Evolutionary conservation across 768 basidiomycete species (phyloP), one percentile per base, ranked within the genome.

Genomic region (Suillus variegatus): DNA sequence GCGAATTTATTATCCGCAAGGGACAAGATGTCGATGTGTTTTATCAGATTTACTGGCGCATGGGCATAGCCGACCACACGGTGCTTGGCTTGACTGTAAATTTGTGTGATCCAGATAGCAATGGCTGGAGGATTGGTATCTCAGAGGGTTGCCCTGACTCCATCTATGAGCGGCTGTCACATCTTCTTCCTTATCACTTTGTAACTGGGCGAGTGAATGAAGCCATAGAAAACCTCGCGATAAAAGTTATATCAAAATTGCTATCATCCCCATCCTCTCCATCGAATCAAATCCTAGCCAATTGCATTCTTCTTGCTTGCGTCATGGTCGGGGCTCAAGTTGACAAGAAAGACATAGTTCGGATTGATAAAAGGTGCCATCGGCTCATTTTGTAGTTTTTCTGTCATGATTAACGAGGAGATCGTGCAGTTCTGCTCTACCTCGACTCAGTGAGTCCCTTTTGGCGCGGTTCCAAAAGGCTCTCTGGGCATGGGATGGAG

Each of bases 11-110:
- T 6, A 0, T 16, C 18, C 28, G 14, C 1, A 18, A 4, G 52
- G 5, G 5, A 5, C 32, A 28, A 20, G 52, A 54, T 28, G 10
- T 5, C 3, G 18, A 20, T 3, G 9, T 20, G 9, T 54, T 49
- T 7, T 0, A 2, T 2, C 1, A 25, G 22, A n/a, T n/a, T n/a
- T n/a, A n/a, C n/a, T n/a, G n/a, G n/a, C n/a, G 0, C 36, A 2
- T 12, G 9, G 10, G 0, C 36, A 38, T 3, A 51, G 13, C 22
- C 7, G 1, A 8, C 10, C 10, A 1, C 8, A 1, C 6, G 14
- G 28, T 32, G 9, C 28, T 54, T 32, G 8, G 0, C 1, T 9
- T 1, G 4, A 4, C 52, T 6, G 16, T 5, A 4, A 6, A 32
- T 4, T 18, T 54, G 32, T 51, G 47, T 49, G 10, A 38, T 10